Evolutionary conservation across 2,329 filamentous ascomycete species (phyloP).

Genomic region (Byssoonygena ceratinophila): DNA sequence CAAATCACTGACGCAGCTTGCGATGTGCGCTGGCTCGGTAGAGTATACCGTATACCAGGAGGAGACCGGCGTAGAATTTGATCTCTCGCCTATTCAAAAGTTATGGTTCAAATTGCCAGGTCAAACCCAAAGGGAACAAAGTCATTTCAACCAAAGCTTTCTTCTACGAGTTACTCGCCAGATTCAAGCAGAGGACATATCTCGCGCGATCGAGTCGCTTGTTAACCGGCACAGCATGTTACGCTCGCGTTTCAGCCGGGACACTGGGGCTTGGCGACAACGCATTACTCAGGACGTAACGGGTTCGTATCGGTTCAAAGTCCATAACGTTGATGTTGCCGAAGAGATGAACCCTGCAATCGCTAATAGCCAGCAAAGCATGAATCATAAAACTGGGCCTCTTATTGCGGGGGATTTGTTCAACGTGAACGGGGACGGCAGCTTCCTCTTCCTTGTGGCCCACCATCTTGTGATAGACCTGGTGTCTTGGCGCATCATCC

Average conservation of each 20-base stretch:
- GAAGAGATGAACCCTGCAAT: constrained; percentile 16
- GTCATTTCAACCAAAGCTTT: constrained; percentile 19
- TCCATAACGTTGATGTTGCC: background rate
- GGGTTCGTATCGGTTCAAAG: constrained; percentile 23
- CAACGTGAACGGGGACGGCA: background rate
- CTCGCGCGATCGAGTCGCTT: constrained; percentile 11
- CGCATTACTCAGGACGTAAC: background rate
- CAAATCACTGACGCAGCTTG: constrained; percentile 8
- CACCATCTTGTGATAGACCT: constrained; percentile 20
- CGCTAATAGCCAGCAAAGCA: constrained; percentile 22
- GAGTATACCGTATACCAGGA: constrained; percentile 7
- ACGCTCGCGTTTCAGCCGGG: constrained; percentile 17
- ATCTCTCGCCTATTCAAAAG: constrained; percentile 20
- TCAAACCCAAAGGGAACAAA: constrained; percentile 12
- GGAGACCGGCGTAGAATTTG: constrained; percentile 8
- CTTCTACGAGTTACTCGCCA: constrained; percentile 1
- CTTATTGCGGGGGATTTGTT: constrained; percentile 6
- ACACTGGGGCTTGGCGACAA: constrained; percentile 17
- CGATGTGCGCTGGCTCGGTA: background rate
- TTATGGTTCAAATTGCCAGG: constrained; percentile 16
- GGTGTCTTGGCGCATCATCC: constrained; percentile 20
- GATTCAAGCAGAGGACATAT: background rate
- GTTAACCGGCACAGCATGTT: constrained; percentile 17
- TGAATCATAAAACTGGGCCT: constrained; percentile 23
- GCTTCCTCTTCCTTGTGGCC: constrained; percentile 9